Conservation (phyloP, 1,139 yeast genomes). For the Saccharomyces uvarum region DNA sequence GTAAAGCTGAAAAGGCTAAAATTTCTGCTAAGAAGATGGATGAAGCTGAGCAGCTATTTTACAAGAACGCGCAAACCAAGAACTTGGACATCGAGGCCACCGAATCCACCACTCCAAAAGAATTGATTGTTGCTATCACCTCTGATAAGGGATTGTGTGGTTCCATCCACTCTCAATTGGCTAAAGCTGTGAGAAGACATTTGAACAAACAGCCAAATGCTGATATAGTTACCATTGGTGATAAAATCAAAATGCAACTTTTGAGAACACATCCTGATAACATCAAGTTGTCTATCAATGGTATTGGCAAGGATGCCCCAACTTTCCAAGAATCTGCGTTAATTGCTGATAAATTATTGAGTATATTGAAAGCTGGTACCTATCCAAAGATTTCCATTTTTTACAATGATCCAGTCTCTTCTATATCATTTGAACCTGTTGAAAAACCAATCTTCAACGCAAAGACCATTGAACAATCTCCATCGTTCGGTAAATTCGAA, state of each 20-base stretch:
- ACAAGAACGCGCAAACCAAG: slow-evolving; percentile 69
- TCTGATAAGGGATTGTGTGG: slow-evolving; percentile 99
- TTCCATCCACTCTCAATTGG: slow-evolving; percentile 89
- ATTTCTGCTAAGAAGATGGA: slow-evolving; percentile 79
- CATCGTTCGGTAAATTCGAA: slow-evolving; percentile 79
- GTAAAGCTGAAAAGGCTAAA: slow-evolving; percentile 95
- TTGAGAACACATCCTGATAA: slow-evolving; percentile 69
- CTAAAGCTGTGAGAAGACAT: slow-evolving; percentile 77
- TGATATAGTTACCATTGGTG: slow-evolving; percentile 87
- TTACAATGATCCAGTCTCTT: slow-evolving; percentile 81
- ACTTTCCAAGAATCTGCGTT: slow-evolving; percentile 83
- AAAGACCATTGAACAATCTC: slow-evolving; percentile 72
- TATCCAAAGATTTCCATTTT: slow-evolving; percentile 75
- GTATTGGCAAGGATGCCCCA: slow-evolving; percentile 95
- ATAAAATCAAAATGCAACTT: slow-evolving; percentile 84
- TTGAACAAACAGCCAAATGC: slow-evolving; percentile 54
- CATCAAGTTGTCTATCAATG: slow-evolving; percentile 70
- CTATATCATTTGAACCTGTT: slow-evolving; percentile 86
- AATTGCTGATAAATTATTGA: slow-evolving; percentile 73
- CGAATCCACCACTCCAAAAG: slow-evolving; percentile 43
- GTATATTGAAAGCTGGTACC: slow-evolving; percentile 39
- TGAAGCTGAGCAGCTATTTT: slow-evolving; percentile 72
- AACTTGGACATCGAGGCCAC: slow-evolving; percentile 39
- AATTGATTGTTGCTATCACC: slow-evolving; percentile 77
- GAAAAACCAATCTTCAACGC: slow-evolving; percentile 59